Conservation (phyloP, 768 basidiomycete genomes). For the Lentinula raphanica region DNA sequence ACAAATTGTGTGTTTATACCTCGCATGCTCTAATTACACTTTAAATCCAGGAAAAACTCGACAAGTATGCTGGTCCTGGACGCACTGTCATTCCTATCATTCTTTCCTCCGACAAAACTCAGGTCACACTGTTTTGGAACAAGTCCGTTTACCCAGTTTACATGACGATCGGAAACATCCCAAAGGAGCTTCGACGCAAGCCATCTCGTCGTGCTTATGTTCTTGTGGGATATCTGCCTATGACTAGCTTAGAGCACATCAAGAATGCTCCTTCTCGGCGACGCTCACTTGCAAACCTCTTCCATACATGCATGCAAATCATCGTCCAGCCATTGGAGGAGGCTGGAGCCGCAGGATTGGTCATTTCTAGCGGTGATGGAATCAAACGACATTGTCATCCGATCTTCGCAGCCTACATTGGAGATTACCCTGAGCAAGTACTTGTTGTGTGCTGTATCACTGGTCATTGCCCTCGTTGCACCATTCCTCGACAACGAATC, state of each 20-base stretch:
- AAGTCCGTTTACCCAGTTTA: neutral
- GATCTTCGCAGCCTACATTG: too few species aligned
- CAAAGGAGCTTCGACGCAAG: neutral
- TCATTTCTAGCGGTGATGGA: neutral
- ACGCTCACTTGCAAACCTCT: neutral
- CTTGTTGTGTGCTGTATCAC: slow-evolving; percentile 11
- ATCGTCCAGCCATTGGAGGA: neutral
- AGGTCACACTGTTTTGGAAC: neutral
- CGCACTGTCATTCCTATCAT: neutral
- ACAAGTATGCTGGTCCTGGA: too few species aligned
- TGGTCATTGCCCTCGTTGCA: slow-evolving; percentile 7
- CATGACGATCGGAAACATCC: neutral
- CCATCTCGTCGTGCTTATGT: neutral
- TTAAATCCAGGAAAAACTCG: too few species aligned
- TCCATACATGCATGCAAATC: neutral
- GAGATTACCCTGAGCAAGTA: slow-evolving; percentile 17
- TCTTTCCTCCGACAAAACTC: neutral
- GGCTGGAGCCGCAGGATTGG: neutral
- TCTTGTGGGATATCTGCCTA: neutral
- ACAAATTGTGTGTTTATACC: too few species aligned
- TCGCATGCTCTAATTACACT: too few species aligned
- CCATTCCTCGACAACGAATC: neutral
- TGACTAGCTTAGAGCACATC: neutral
- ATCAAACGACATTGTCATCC: neutral
- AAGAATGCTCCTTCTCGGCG: neutral